A percentile compares a stretch with the other conserved stretches of the same genome.
Evolutionary conservation across 1,284 basidiomycete species (phyloP).

Genomic region (Hymenochaete sp.): DNA sequence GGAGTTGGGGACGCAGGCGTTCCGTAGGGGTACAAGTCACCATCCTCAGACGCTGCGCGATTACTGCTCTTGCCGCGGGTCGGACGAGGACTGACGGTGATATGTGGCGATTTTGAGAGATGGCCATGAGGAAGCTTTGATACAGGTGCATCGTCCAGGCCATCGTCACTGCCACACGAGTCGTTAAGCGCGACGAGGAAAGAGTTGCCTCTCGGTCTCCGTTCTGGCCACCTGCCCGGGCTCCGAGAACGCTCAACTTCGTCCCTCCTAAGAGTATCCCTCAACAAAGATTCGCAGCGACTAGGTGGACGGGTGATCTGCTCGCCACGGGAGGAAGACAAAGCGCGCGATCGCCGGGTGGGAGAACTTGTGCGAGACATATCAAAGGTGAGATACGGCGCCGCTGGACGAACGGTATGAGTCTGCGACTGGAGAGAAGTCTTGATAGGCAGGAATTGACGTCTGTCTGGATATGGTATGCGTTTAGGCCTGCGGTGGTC

Average conservation of each 20-base stretch:
- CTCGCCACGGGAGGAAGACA: slow-evolving; percentile 11
- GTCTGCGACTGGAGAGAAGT: slow-evolving; percentile 11
- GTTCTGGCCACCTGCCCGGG: slow-evolving; percentile 14
- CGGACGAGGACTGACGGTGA: too few relatives aligned
- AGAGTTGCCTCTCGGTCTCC: slow-evolving; percentile 14
- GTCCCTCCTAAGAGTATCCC: slow-evolving; percentile 48
- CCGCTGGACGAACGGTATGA: slow-evolving; percentile 5
- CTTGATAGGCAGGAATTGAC: slow-evolving; percentile 7
- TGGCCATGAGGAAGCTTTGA: not conserved
- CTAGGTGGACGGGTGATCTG: slow-evolving; percentile 11
- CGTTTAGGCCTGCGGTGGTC: slow-evolving; percentile 5
- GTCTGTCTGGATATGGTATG: slow-evolving; percentile 5
- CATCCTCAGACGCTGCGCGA: slow-evolving; percentile 3
- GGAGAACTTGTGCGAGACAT: slow-evolving; percentile 13
- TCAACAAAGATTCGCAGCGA: slow-evolving; percentile 47
- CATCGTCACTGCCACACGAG: slow-evolving; percentile 6
- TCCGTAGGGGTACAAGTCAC: slow-evolving; percentile 5
- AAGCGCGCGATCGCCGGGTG: slow-evolving; percentile 4
- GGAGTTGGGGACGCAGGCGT: slow-evolving; percentile 14
- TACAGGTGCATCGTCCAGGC: slow-evolving; percentile 3
- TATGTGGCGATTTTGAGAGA: not conserved
- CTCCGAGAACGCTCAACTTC: slow-evolving; percentile 25
- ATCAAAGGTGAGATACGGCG: not conserved
- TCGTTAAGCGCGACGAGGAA: slow-evolving; percentile 8
- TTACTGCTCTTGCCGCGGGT: slow-evolving; percentile 1